Percentiles rank a stretch among this genome's conserved stretches.
Evolutionary conservation across 2,329 filamentous ascomycete genomes (phyloP).

Genomic region (Verticillium isaacii): DNA sequence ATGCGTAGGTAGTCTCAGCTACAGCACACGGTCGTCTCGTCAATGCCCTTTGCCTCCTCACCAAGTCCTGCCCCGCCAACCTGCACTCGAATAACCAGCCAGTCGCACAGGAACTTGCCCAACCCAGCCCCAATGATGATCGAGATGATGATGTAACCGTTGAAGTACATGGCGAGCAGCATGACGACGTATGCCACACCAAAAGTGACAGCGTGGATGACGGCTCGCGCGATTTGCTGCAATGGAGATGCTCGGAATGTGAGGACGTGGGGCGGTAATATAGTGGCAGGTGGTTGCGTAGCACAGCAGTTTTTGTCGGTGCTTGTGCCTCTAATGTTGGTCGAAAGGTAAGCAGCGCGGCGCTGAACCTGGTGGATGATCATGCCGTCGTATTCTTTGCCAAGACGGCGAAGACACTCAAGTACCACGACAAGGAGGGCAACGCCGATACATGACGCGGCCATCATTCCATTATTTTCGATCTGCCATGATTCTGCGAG

Average conservation of each 20-base stretch:
- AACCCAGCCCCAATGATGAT: constrained; percentile 42
- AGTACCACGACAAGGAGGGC: constrained; percentile 32
- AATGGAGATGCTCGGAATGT: constrained; percentile 33
- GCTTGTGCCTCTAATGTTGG: constrained; percentile 13
- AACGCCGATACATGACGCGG: constrained; percentile 37
- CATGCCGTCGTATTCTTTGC: constrained; percentile 36
- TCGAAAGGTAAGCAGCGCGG: constrained; percentile 21
- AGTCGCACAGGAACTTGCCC: constrained; percentile 51
- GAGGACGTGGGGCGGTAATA: constrained; percentile 13
- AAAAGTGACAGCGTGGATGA: constrained; percentile 34
- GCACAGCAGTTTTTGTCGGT: constrained; percentile 5
- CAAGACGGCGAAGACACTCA: constrained; percentile 32
- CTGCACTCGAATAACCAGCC: constrained; percentile 37
- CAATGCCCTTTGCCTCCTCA: constrained; percentile 24
- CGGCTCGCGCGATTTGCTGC: constrained; percentile 32
- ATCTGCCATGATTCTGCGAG: constrained; percentile 35
- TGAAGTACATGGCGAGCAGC: constrained; percentile 41
- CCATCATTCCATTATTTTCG: constrained; percentile 32
- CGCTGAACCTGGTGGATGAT: constrained; percentile 32
- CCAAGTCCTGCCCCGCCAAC: constrained; percentile 1
- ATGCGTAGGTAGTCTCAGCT: constrained; percentile 18
- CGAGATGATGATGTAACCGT: constrained; percentile 38
- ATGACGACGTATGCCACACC: constrained; percentile 39
- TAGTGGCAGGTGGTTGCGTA: constrained; percentile 8
- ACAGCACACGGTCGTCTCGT: constrained; percentile 44